Evolutionary conservation across 441 rosid species (phyloP), one percentile per base, ranked within the genome.

Genomic region (Euphorbia schlechtendalii): DNA sequence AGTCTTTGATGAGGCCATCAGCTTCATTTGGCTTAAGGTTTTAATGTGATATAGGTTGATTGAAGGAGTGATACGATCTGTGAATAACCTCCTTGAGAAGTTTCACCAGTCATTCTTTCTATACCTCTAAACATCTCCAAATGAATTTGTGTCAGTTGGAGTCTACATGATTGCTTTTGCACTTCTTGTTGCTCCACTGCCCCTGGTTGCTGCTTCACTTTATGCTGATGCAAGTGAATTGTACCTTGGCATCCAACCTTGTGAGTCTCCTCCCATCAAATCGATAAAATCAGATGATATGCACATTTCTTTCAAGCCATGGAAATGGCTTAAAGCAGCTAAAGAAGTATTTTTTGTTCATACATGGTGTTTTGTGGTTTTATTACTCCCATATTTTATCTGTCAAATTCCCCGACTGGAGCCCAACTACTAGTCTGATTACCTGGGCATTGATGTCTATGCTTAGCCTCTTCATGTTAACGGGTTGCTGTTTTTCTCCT

Each of bases 111-210:
- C 99, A 54, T 89, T 88, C 79, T 93, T 93, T 66, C 83, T 87
- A 5, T 93, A 93, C 76, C 83, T 87, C 18, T 77, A 87, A 70
- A 89, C 93, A 70, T 84, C 96, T 64, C 88, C 99, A 59, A 70
- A 85, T 65, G 83, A 86, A 74, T 93, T 90, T 80, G 89, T 93
- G 55, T 93, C 97, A 1, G 93, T 90, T 25, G 96, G 99, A 69
- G 89, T 90, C 55, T 90, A 93, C 87, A 90, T 93, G 97, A 83
- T 93, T 64, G 87, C 96, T 30, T 90, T 93, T 72, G 96, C 95
- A 12, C 89, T 93, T 59, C 88, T 93, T 46, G 83, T 93, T 10
- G 96, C 96, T 56, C 89, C 99, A 52, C 93, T 93, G 68, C 95
- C 99, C 7, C 71, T 88, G 67, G 92, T 82, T 45, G 96, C 96